Evolutionary conservation across 768 basidiomycete genomes (phyloP), one percentile per base, ranked within the genome.

Genomic region (Rubroboletus pulcherrimus): DNA sequence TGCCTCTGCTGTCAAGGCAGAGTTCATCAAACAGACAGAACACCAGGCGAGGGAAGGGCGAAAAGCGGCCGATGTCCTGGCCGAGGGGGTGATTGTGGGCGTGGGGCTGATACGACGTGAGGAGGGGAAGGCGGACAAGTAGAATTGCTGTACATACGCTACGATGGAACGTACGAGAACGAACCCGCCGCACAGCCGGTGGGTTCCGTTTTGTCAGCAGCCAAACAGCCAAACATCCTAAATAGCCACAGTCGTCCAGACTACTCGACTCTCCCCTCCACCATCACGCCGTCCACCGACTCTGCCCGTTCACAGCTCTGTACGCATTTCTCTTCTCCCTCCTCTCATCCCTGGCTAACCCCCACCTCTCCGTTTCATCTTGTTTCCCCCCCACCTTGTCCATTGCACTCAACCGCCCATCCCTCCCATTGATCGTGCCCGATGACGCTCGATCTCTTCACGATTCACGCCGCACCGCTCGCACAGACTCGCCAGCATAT

Each of bases 21-120:
- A 92, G 65, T 87, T 86, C 64, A 75, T 87, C 58, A 80, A 81
- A 62, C 80, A 87, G 63, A 82, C 82, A 3, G 78, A 84, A 56
- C 80, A 81, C 51, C 80, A 84, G 59, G 81, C 84, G 24, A 82
- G 80, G 50, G 87, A 89, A 59, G 84, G 84, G 8, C 81, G 84
- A 60, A 87, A 93, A 62, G 77, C 79, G 7, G 85, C 87, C 0
- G 86, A 89, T 55, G 77, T 86, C 39, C 75, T 85, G 17, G 84
- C 87, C 3, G 87, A 87, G 62, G 87, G 88, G 0, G 87, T 83
- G 9, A 84, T 89, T 51, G 82, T 87, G 6, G 83, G 86, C 8
- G 80, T 94, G 11, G 91, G 91, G 0, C 75, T 93, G 57, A 87
- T 93, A 67, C 77, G 82, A 58, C 78, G 82, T 48, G 80, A 37